Conservation (phyloP, 108 stramenopile genomes). For the Skeletonema menzelii region DNA sequence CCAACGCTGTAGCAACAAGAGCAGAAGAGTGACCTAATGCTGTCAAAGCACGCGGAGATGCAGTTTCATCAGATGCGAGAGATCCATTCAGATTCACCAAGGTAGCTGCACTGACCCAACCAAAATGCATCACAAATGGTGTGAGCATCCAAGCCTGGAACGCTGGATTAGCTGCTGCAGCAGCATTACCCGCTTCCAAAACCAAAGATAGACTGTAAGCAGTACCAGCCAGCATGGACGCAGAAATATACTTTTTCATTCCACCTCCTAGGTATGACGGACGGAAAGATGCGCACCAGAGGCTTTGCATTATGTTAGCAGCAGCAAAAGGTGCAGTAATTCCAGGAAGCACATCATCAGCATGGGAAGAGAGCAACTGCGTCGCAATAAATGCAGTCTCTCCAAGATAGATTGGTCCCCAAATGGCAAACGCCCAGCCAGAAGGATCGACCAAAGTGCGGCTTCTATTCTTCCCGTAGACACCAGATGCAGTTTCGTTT, state of each 20-base stretch:
- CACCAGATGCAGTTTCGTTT: slow-evolving; percentile 1
- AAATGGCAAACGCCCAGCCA: slow-evolving; percentile 79
- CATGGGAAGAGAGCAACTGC: slow-evolving; percentile 38
- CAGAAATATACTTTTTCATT: slow-evolving; percentile 53
- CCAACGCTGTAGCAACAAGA: slow-evolving; percentile 58
- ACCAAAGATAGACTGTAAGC: slow-evolving; percentile 64
- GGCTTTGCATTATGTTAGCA: slow-evolving; percentile 60
- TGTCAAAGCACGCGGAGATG: slow-evolving; percentile 29
- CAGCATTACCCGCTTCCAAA: slow-evolving; percentile 29
- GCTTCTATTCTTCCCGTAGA: slow-evolving; percentile 17
- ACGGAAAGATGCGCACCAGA: slow-evolving; percentile 78
- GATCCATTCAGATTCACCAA: slow-evolving; percentile 74
- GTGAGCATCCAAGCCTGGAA: slow-evolving; percentile 33
- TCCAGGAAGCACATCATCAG: slow-evolving; percentile 33
- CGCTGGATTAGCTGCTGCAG: slow-evolving; percentile 1
- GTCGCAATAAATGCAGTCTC: slow-evolving; percentile 54
- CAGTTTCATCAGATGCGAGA: slow-evolving; percentile 39
- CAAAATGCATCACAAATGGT: slow-evolving; percentile 69
- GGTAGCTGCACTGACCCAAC: slow-evolving; percentile 73
- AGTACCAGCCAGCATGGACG: slow-evolving; percentile 53
- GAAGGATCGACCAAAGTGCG: slow-evolving; percentile 65
- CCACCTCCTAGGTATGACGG: slow-evolving; percentile 54
- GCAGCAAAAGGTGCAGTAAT: slow-evolving; percentile 57
- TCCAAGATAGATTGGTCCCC: slow-evolving; percentile 79
- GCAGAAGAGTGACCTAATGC: slow-evolving; percentile 65